These are phyloP conservation scores for Tulasnella sp. DNA, from an alignment of 768 basidiomycete species.

Conservation along the genomic window DNA sequence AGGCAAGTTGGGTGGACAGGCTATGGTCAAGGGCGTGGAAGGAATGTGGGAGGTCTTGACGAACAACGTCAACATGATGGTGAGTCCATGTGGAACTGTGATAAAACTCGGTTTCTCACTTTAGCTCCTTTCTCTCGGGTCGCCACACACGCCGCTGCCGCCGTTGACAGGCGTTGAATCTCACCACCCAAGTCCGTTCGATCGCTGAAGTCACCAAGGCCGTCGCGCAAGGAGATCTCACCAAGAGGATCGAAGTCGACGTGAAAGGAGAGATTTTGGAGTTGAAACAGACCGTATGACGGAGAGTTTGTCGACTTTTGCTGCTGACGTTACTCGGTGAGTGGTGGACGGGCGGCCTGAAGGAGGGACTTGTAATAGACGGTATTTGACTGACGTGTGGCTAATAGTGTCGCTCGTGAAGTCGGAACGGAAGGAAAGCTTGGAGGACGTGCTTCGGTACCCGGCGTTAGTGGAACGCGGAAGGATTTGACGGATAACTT, in stretches of 20 bases:
- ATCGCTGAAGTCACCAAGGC: conserved; percentile 32
- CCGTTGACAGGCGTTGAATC: conserved; percentile 19
- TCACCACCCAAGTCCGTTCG: conserved; percentile 29
- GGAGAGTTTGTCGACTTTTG: conserved; percentile 73
- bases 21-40: conserved; percentile 35
- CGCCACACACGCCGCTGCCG: background rate
- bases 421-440: conserved; percentile 95
- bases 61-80: conserved; percentile 25
- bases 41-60: conserved; percentile 36
- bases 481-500: conserved; percentile 94
- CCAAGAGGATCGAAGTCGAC: conserved; percentile 70
- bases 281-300: conserved; percentile 89
- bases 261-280: conserved; percentile 89
- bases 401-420: conserved; percentile 73
- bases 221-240: conserved; percentile 38
- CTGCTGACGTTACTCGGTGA: conserved; percentile 57
- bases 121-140: background rate
- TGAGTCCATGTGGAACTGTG: too few relatives aligned
- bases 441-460: conserved; percentile 90
- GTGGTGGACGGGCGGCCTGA: background rate
- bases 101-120: background rate
- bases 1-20: conserved; percentile 27
- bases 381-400: background rate
- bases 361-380: background rate
- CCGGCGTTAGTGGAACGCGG: conserved; percentile 95